A percentile compares a stretch with the other conserved stretches of the same genome.
phyloP scores from a whole-genome alignment of 1,284 basidiomycete species.

The Polyporus tsugae region DNA sequence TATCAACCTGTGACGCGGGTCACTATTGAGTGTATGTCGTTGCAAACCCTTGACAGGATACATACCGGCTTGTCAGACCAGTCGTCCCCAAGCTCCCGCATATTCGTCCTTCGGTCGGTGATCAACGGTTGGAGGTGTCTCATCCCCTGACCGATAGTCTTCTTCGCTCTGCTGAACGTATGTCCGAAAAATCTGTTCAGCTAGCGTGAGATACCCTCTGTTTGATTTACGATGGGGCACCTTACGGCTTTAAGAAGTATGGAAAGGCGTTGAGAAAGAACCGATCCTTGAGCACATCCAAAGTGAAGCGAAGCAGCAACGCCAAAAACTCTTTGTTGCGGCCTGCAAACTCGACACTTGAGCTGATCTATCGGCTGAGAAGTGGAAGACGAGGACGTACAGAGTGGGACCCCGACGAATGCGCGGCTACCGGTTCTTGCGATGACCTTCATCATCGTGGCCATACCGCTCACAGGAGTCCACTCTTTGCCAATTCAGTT shows the following conservation, averaged over 20 bases:
- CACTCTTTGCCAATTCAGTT: constrained; percentile 28
- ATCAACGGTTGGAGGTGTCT: constrained; percentile 40
- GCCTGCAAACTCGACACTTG: neutral
- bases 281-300: neutral
- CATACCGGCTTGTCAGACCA: neutral
- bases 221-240: neutral
- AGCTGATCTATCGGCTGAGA: neutral
- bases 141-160: constrained; percentile 18
- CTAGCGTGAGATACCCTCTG: neutral
- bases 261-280: neutral
- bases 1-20: constrained; percentile 29
- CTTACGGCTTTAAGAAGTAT: neutral
- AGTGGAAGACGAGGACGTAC: constrained; percentile 22
- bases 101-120: constrained; percentile 32
- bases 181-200: neutral
- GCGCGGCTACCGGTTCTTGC: constrained; percentile 36
- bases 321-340: neutral
- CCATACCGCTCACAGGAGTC: constrained; percentile 20
- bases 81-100: neutral
- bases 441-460: constrained; percentile 31
- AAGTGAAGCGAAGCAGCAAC: neutral
- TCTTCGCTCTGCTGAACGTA: neutral
- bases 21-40: neutral
- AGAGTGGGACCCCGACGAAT: constrained; percentile 39
- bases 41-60: neutral